Conservation (phyloP, 129 eudicot species). For the Artemisia argyi region DNA sequence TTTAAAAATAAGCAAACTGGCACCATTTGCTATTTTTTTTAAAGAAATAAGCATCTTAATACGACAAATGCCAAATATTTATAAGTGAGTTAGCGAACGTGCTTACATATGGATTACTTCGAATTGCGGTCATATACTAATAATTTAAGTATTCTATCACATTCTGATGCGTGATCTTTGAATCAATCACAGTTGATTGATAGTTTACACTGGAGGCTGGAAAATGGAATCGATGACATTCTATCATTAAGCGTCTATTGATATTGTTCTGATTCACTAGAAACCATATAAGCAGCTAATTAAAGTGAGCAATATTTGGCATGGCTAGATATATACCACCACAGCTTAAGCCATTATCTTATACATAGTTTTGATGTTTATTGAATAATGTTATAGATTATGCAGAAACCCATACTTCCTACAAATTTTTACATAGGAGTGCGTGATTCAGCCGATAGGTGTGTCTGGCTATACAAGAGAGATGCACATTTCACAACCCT, state of each 20-base stretch:
- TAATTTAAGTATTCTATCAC: not conserved
- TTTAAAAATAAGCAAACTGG: no score
- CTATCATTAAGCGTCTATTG: slow-evolving; percentile 46
- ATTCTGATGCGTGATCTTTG: slow-evolving; percentile 15
- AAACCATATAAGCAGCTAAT: not conserved
- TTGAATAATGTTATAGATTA: not conserved
- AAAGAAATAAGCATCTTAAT: no score
- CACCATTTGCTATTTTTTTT: no score
- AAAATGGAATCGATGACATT: slow-evolving; percentile 65
- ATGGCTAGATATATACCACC: not conserved
- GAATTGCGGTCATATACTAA: no score
- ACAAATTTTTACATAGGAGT: slow-evolving; percentile 46
- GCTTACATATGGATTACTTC: no score
- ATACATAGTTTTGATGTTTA: no score
- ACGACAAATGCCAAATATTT: no score
- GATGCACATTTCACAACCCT: not conserved
- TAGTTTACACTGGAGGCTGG: slow-evolving; percentile 63
- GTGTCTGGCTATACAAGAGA: slow-evolving; percentile 65
- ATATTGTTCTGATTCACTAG: no score
- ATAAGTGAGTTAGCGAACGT: not conserved
- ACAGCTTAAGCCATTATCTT: not conserved
- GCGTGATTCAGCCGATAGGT: slow-evolving; percentile 64
- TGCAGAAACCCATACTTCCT: slow-evolving; percentile 69
- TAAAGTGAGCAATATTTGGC: not conserved
- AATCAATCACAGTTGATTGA: slow-evolving; percentile 56